Conservation (phyloP, 2,329 filamentous ascomycete genomes). For the Scytalidium lignicola region DNA sequence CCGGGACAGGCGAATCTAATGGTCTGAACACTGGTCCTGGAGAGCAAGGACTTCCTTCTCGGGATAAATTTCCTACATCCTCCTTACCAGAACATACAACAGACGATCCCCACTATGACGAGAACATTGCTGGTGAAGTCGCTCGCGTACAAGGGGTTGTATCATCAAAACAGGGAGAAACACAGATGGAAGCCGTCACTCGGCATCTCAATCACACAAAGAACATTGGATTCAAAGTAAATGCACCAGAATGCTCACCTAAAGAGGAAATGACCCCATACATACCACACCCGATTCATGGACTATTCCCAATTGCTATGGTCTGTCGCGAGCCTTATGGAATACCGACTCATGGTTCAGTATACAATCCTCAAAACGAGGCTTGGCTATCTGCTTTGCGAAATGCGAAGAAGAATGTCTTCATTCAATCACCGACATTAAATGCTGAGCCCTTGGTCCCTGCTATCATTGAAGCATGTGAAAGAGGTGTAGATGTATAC, state of each 20-base stretch:
- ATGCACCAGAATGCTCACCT: slow-evolving; percentile 48
- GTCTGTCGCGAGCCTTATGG: slow-evolving; percentile 67
- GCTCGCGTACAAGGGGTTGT: slow-evolving; percentile 55
- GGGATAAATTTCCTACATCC: too few species aligned
- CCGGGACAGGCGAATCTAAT: not conserved
- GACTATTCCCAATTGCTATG: slow-evolving; percentile 64
- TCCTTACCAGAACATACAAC: slow-evolving; percentile 50
- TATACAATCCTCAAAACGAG: slow-evolving; percentile 68
- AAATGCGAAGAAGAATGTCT: slow-evolving; percentile 58
- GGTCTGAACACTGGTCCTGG: not conserved
- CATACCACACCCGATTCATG: slow-evolving; percentile 46
- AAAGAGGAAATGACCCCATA: slow-evolving; percentile 62
- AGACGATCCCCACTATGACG: slow-evolving; percentile 59
- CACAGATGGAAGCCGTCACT: slow-evolving; percentile 52
- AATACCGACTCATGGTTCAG: slow-evolving; percentile 52
- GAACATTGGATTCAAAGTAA: slow-evolving; percentile 42
- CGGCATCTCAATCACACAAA: slow-evolving; percentile 61
- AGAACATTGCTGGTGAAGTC: slow-evolving; percentile 55
- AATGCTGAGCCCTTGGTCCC: slow-evolving; percentile 65
- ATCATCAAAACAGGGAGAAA: slow-evolving; percentile 44
- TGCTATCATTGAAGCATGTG: slow-evolving; percentile 58
- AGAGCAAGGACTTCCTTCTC: not conserved
- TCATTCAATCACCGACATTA: slow-evolving; percentile 74
- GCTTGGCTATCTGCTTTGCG: slow-evolving; percentile 66
- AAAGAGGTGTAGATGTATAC: slow-evolving; percentile 61